A percentile compares a stretch with the other conserved stretches of the same genome.
Evolutionary conservation across 2,329 filamentous ascomycete species (phyloP).

Genomic region (Albifimbria verrucaria): DNA sequence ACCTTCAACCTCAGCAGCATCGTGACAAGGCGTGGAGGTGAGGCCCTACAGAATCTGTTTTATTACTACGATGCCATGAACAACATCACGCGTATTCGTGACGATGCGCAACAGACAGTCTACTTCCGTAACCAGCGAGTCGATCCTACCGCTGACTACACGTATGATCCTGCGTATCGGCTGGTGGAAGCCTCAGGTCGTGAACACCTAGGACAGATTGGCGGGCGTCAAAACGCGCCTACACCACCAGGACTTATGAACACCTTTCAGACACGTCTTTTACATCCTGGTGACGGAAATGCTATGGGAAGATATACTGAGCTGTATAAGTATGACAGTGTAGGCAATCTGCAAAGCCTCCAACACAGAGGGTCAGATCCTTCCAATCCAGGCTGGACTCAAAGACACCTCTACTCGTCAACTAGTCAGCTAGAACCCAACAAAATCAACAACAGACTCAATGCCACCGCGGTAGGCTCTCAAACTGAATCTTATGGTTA

Average conservation of each 20-base stretch:
- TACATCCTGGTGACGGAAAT: neutral
- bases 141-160: neutral
- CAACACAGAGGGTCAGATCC: neutral
- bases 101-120: conserved; percentile 1
- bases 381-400: neutral
- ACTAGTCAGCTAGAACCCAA: neutral
- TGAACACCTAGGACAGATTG: neutral
- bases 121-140: neutral
- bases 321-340: conserved; percentile 1
- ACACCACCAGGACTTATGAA: neutral
- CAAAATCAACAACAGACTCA: neutral
- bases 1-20: neutral
- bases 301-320: neutral
- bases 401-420: neutral
- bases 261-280: neutral
- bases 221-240: neutral
- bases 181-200: conserved; percentile 1
- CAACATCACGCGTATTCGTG: neutral
- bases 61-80: neutral
- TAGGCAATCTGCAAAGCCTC: neutral
- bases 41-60: neutral
- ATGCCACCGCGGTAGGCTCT: neutral
- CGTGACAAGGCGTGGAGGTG: neutral
- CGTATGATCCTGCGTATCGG: neutral
- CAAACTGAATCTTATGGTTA: neutral